Evolutionary conservation across 2,329 filamentous ascomycete genomes (phyloP), one percentile per base, ranked within the genome.

Genomic region (Chaetothyriales sp.): DNA sequence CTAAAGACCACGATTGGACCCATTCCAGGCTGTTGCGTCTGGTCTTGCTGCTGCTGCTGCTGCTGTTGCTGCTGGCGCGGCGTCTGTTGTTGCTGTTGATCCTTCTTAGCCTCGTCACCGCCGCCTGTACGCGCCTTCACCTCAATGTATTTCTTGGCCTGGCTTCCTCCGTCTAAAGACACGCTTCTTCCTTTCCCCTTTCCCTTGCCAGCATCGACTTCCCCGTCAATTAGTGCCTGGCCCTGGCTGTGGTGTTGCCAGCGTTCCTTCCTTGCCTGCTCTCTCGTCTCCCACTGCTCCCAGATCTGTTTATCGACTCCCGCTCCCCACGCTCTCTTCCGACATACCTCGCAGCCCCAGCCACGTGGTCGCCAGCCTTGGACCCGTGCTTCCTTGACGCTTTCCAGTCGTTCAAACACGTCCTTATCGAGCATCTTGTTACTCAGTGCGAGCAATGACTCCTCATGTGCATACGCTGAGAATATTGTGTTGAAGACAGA

Each of bases 381-480:
- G 65, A 89, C 84, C 2, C 92, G 76, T 5, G 92, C 75, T 49
- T 77, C 74, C 6, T 84, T 79, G 4, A 87, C 82, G 58, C 85
- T 78, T 44, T 80, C 74, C 36, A 98, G 86, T 56, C 86, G 83
- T 43, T 84, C 78, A 61, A 96, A 98, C 5, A 95, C 74, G 61
- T 92, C 92, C 58, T 87, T 83, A 55, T 94, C 89, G 0, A 98
- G 74, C 51, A 98, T 80, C 3, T 83, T 77, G 64, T 90, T 94
- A 0, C 92, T 87, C 2, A 98, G 77, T 1, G 78, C 75, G 18
- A 98, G 75, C 15, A 98, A 85, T 0, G 85, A 89, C 64, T 90
- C 86, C 66, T 98, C 92, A 64, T 96, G 95, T 0, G 88, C 83
- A 64, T 98, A 98, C 0, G 92, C 90, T 0, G 90, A 81, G 68